phyloP scores from a whole-genome alignment of 495 filamentous ascomycete species.

The Mycothermus thermophilus region DNA sequence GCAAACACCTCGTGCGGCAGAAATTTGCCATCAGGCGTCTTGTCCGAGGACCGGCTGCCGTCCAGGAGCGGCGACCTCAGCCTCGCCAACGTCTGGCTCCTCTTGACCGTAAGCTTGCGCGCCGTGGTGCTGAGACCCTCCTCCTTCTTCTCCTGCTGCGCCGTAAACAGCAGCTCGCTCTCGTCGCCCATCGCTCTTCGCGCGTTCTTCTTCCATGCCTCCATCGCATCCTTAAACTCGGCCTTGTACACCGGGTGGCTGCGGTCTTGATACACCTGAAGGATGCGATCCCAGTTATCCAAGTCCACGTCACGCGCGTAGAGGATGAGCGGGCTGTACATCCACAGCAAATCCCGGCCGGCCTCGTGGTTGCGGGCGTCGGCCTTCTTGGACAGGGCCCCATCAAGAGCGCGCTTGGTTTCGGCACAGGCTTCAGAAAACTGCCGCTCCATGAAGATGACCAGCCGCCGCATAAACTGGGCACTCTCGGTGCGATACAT shows the following conservation, averaged over 20 bases:
- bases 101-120: conserved; percentile 82
- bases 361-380: conserved; percentile 40
- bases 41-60: conserved; percentile 46
- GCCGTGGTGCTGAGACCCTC: conserved; percentile 62
- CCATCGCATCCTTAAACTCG: conserved; percentile 65
- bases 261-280: conserved; percentile 66
- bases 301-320: conserved; percentile 74
- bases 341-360: conserved; percentile 51
- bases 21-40: conserved; percentile 48
- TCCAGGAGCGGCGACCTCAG: conserved; percentile 57
- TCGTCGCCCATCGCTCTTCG: conserved; percentile 76
- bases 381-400: conserved; percentile 37
- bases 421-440: conserved; percentile 63
- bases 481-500: conserved; percentile 60
- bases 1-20: conserved; percentile 74
- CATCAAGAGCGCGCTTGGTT: conserved; percentile 43
- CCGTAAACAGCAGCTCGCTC: conserved; percentile 71
- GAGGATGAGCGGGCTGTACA: conserved; percentile 69
- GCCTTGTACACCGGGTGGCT: conserved; percentile 63
- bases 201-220: conserved; percentile 70
- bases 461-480: conserved; percentile 61
- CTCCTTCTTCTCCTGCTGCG: conserved; percentile 70
- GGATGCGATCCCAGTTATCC: conserved; percentile 62
- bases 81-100: conserved; percentile 65
- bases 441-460: conserved; percentile 64